Evolutionary conservation across 1,139 yeast species (phyloP).

Genomic region (Saccharomyces hybrid): DNA sequence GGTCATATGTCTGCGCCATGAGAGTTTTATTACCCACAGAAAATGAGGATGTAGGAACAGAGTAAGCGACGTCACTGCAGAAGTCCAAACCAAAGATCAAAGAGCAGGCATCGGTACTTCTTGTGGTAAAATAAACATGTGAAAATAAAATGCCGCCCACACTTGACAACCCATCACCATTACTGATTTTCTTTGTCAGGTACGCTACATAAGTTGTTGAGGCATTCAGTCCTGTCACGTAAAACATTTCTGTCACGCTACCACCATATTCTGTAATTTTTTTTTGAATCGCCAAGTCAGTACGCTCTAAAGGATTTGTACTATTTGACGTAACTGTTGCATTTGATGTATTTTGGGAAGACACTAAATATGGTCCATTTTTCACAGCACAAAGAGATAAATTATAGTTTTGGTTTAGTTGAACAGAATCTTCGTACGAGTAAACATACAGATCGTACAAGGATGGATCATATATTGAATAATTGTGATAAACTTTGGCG

Average conservation of each 20-base stretch:
- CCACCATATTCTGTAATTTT: constrained; percentile 45
- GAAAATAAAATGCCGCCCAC: constrained; percentile 64
- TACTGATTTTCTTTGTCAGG: constrained; percentile 39
- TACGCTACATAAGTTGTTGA: constrained; percentile 63
- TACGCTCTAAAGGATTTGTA: constrained; percentile 8
- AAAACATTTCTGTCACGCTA: constrained; percentile 52
- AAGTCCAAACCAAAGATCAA: constrained; percentile 67
- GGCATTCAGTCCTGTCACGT: constrained; percentile 51
- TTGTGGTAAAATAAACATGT: constrained; percentile 55
- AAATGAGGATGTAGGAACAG: constrained; percentile 59
- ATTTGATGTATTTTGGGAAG: constrained; percentile 28
- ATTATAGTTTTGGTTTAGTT: constrained; percentile 38
- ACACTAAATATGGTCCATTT: constrained; percentile 33
- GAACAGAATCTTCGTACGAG: constrained; percentile 36
- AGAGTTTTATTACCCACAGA: constrained; percentile 20
- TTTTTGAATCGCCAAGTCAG: constrained; percentile 25
- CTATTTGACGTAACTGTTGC: constrained; percentile 4
- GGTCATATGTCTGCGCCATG: constrained; percentile 50
- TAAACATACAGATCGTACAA: constrained; percentile 43
- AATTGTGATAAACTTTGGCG: constrained; percentile 22
- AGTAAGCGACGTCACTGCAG: constrained; percentile 76
- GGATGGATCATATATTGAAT: constrained; percentile 29
- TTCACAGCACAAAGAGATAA: constrained; percentile 71
- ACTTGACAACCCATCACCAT: constrained; percentile 27
- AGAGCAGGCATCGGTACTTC: constrained; percentile 54